Evolutionary conservation across 495 filamentous ascomycete species (phyloP).

Genomic region (Cercophora samala): DNA sequence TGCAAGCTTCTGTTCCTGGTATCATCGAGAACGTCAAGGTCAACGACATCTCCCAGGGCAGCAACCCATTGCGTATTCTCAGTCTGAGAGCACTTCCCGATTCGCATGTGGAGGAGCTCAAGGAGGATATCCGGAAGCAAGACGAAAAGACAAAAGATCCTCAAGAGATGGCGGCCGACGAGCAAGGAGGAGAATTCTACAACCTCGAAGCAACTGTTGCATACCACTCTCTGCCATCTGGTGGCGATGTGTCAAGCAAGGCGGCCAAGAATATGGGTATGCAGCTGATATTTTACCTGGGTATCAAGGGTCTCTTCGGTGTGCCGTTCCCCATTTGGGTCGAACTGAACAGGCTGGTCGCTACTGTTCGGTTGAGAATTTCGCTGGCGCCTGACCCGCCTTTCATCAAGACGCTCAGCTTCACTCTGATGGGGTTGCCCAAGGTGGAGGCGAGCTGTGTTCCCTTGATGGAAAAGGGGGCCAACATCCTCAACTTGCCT

Average conservation of each 20-base stretch:
- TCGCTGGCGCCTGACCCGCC: slow-evolving; percentile 85
- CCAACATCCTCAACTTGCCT: slow-evolving; percentile 89
- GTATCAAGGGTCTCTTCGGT: slow-evolving; percentile 79
- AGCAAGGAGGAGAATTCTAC: slow-evolving; percentile 90
- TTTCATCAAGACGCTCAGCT: slow-evolving; percentile 86
- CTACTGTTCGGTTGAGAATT: slow-evolving; percentile 76
- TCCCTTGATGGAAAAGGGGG: slow-evolving; percentile 81
- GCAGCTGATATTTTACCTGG: slow-evolving; percentile 89
- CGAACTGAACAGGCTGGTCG: slow-evolving; percentile 79
- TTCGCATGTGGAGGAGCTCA: slow-evolving; percentile 70
- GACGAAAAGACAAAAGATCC: slow-evolving; percentile 80
- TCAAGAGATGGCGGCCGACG: slow-evolving; percentile 81
- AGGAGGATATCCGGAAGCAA: slow-evolving; percentile 69
- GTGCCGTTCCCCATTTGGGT: slow-evolving; percentile 88
- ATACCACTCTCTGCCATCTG: slow-evolving; percentile 81
- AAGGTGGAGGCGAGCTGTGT: slow-evolving; percentile 88
- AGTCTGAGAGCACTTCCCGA: slow-evolving; percentile 86
- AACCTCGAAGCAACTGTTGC: slow-evolving; percentile 92
- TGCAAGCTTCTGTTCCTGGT: slow-evolving; percentile 88
- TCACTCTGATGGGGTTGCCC: slow-evolving; percentile 88
- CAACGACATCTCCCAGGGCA: slow-evolving; percentile 93
- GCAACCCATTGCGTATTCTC: slow-evolving; percentile 84
- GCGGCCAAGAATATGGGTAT: slow-evolving; percentile 86
- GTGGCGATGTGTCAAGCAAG: slow-evolving; percentile 64
- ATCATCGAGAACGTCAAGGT: slow-evolving; percentile 92